Percentiles rank a stretch among this genome's conserved stretches.
Evolutionary conservation across 306 rosid species (phyloP).

Genomic region (Cicer arietinum): DNA sequence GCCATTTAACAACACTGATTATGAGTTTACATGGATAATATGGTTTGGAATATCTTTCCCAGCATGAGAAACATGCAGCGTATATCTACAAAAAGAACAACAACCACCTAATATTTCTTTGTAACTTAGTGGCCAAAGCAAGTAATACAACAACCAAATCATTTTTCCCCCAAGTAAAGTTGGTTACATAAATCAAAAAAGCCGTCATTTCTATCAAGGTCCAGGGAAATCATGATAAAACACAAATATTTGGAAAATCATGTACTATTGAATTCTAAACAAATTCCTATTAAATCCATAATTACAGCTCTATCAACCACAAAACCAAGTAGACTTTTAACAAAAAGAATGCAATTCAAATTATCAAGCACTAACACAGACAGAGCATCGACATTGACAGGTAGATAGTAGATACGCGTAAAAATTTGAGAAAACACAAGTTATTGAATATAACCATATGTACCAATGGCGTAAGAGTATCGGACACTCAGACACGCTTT

Average conservation of each 20-base stretch:
- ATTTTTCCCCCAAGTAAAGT: background rate
- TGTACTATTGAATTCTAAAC: constrained; percentile 13
- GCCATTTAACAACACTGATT: too few relatives aligned
- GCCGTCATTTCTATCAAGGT: background rate
- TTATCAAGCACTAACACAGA: background rate
- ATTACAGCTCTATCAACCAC: background rate
- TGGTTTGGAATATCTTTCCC: constrained; percentile 18
- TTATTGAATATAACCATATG: background rate
- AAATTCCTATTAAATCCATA: constrained; percentile 29
- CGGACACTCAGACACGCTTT: background rate
- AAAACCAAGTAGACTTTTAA: constrained; percentile 25
- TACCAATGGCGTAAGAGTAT: background rate
- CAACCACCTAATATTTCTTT: constrained; percentile 18
- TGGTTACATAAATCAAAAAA: background rate
- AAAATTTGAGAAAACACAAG: background rate
- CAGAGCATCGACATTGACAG: background rate
- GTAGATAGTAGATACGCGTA: background rate
- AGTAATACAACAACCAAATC: background rate
- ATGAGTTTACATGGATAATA: constrained; percentile 25
- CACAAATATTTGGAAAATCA: background rate
- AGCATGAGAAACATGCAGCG: constrained; percentile 28
- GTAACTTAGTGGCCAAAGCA: constrained; percentile 1
- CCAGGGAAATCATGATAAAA: constrained; percentile 24
- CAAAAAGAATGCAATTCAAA: background rate
- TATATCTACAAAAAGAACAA: constrained; percentile 26